Conservation (phyloP, 1,284 basidiomycete species). For the Somion occarium region DNA sequence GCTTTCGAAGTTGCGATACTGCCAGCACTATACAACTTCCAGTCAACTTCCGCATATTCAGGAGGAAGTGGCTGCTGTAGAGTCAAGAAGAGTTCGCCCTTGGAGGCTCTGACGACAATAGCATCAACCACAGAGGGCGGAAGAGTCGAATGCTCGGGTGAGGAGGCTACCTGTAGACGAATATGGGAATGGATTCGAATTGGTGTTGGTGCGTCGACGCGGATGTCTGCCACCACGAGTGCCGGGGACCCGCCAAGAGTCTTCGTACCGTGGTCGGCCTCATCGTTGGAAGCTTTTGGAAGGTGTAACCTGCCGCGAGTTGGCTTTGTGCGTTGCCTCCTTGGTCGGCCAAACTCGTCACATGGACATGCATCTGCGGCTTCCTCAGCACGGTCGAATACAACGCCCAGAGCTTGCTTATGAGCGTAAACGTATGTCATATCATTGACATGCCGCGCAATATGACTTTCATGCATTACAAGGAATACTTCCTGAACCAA, state of each 20-base stretch:
- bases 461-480: constrained; percentile 49
- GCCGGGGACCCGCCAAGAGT: too few species aligned
- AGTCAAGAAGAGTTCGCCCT: constrained; percentile 50
- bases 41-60: constrained; percentile 51
- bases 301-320: constrained; percentile 18
- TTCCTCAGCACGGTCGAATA: constrained; percentile 59
- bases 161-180: constrained; percentile 51
- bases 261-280: constrained; percentile 35
- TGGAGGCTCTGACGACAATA: constrained; percentile 41
- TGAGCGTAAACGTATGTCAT: constrained; percentile 39
- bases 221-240: constrained; percentile 44
- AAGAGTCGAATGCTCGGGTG: constrained; percentile 44
- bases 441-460: constrained; percentile 15
- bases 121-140: constrained; percentile 45
- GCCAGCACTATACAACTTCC: constrained; percentile 59
- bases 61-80: constrained; percentile 53
- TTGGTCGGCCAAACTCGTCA: constrained; percentile 46
- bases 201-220: constrained; percentile 44
- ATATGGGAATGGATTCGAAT: constrained; percentile 60
- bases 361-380: constrained; percentile 62
- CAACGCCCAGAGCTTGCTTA: constrained; percentile 48
- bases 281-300: constrained; percentile 11
- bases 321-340: constrained; percentile 16
- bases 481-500: constrained; percentile 55
- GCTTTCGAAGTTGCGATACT: constrained; percentile 56